Evolutionary conservation across 2,329 filamentous ascomycete genomes (phyloP).

Genomic region (Aspergillus uvarum): DNA sequence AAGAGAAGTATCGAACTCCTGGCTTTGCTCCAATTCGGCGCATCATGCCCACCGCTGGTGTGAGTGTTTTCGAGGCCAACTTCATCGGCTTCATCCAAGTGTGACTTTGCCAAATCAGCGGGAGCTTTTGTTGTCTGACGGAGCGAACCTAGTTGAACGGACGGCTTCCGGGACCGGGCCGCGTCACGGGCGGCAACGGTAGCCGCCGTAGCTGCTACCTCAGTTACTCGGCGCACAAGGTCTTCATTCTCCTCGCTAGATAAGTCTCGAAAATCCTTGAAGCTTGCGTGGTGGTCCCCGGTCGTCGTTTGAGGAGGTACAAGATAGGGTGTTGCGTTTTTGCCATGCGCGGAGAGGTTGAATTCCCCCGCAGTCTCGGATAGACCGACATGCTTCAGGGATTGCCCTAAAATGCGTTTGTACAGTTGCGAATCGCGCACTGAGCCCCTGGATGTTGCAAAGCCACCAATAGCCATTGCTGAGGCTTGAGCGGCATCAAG

Average conservation of each 20-base stretch:
- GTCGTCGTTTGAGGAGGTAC: conserved; percentile 68
- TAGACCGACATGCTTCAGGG: conserved; percentile 78
- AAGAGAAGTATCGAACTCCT: conserved; percentile 91
- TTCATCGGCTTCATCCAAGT: conserved; percentile 51
- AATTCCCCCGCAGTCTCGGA: conserved; percentile 52
- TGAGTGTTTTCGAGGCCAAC: conserved; percentile 45
- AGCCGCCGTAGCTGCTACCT: conserved; percentile 89
- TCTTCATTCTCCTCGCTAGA: conserved; percentile 78
- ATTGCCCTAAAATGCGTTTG: conserved; percentile 89
- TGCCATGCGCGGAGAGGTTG: conserved; percentile 21
- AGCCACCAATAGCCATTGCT: conserved; percentile 37
- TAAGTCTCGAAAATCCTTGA: conserved; percentile 59
- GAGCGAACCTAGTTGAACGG: conserved; percentile 37
- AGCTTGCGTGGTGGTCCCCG: conserved; percentile 36
- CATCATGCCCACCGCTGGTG: conserved; percentile 76
- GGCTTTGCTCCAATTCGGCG: conserved; percentile 93
- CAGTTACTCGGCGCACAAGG: conserved; percentile 82
- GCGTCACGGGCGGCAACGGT: conserved; percentile 82
- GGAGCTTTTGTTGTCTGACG: conserved; percentile 39
- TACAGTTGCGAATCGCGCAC: conserved; percentile 88
- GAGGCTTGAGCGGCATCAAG: conserved; percentile 32
- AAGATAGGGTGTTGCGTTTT: conserved; percentile 60
- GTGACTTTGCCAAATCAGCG: conserved; percentile 36
- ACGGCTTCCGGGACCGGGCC: conserved; percentile 52
- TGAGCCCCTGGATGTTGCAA: conserved; percentile 57